Evolutionary conservation across 1,139 yeast genomes (phyloP).

Genomic region (Hansenula lynferdii): DNA sequence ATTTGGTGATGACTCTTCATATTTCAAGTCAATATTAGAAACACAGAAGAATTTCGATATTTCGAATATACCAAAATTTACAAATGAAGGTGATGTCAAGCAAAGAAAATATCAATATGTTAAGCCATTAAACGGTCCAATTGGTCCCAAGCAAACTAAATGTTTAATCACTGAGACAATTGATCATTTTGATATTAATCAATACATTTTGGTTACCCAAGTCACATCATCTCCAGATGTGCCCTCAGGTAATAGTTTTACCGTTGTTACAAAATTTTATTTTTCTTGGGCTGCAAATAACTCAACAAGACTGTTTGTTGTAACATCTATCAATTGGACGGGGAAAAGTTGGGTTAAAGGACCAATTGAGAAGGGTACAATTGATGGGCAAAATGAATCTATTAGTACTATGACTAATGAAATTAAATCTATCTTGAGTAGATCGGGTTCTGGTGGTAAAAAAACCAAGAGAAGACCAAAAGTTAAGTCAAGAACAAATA

Average conservation of each 20-base stretch:
- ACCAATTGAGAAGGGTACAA: constrained; percentile 86
- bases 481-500: constrained; percentile 13
- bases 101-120: constrained; percentile 64
- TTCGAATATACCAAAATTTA: constrained; percentile 49
- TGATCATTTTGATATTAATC: constrained; percentile 56
- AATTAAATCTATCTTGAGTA: constrained; percentile 44
- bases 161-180: constrained; percentile 74
- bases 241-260: constrained; percentile 85
- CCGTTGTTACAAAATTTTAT: constrained; percentile 61
- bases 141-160: constrained; percentile 93
- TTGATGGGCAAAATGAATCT: constrained; percentile 82
- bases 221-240: constrained; percentile 87
- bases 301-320: constrained; percentile 54
- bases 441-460: constrained; percentile 20
- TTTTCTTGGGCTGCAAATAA: constrained; percentile 78
- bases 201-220: constrained; percentile 56
- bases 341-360: constrained; percentile 94
- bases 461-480: constrained; percentile 26
- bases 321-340: constrained; percentile 80
- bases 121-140: constrained; percentile 77
- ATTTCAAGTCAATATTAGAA: constrained; percentile 49
- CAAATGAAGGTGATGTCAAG: constrained; percentile 26
- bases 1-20: constrained; percentile 69
- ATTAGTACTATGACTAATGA: constrained; percentile 57
- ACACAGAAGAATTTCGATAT: constrained; percentile 73